Percentiles rank a stretch among this genome's conserved stretches.
phyloP scores from a whole-genome alignment of 1,139 yeast genomes.

The Geotrichum reessii region DNA sequence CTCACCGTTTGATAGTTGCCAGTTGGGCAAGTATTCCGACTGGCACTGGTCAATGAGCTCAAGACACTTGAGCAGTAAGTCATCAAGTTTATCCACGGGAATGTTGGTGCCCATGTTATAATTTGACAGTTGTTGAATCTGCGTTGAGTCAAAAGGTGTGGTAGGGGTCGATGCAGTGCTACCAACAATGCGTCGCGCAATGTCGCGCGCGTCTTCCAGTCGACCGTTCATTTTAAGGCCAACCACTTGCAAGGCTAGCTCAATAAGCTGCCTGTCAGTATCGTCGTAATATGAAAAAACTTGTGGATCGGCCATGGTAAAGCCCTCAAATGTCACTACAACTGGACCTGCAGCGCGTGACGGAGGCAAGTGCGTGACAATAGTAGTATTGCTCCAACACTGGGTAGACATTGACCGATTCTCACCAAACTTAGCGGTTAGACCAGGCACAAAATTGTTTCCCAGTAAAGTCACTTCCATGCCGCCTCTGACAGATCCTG shows the following conservation, averaged over 20 bases:
- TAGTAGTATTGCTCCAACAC: slow-evolving; percentile 88
- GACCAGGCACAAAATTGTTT: slow-evolving; percentile 71
- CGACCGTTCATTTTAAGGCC: slow-evolving; percentile 91
- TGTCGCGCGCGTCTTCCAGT: slow-evolving; percentile 81
- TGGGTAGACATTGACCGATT: slow-evolving; percentile 78
- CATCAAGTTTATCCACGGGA: slow-evolving; percentile 52
- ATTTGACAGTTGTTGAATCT: slow-evolving; percentile 3
- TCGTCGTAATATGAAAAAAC: slow-evolving; percentile 84
- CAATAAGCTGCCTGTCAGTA: slow-evolving; percentile 83
- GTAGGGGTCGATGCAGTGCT: slow-evolving; percentile 16
- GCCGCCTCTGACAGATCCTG: slow-evolving; percentile 91
- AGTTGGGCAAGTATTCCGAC: slow-evolving; percentile 52
- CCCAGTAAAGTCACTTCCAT: slow-evolving; percentile 86
- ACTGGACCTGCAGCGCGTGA: slow-evolving; percentile 83
- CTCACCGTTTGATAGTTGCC: slow-evolving; percentile 67
- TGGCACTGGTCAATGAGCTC: slow-evolving; percentile 57
- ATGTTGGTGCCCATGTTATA: slow-evolving; percentile 14
- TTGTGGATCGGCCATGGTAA: slow-evolving; percentile 41
- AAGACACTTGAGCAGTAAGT: slow-evolving; percentile 56
- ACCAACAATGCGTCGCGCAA: slow-evolving; percentile 69
- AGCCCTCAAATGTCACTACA: slow-evolving; percentile 60
- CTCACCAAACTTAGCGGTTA: slow-evolving; percentile 76
- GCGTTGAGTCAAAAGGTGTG: slow-evolving; percentile 9
- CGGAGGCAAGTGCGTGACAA: slow-evolving; percentile 86
- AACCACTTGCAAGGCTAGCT: slow-evolving; percentile 82